A percentile compares a stretch with the other conserved stretches of the same genome.
phyloP scores from a whole-genome alignment of 2,329 filamentous ascomycete genomes.

The Fusarium annulatum region DNA sequence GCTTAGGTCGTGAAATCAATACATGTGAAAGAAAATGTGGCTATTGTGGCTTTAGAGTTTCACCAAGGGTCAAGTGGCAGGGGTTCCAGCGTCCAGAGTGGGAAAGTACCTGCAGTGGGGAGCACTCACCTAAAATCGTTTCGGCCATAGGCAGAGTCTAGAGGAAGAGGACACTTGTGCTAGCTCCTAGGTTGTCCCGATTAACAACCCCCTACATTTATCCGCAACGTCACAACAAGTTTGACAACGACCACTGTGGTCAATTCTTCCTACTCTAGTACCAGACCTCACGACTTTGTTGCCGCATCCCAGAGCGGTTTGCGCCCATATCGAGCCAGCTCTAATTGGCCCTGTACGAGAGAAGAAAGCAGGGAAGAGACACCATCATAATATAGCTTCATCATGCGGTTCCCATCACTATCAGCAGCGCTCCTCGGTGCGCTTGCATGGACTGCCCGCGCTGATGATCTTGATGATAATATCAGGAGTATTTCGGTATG shows the following conservation, averaged over 20 bases:
- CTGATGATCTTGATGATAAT: slow-evolving; percentile 60
- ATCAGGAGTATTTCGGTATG: slow-evolving; percentile 65
- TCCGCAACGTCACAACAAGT: slow-evolving; percentile 42
- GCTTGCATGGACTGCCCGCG: slow-evolving; percentile 61
- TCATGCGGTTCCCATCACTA: slow-evolving; percentile 61
- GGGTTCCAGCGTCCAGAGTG: slow-evolving; percentile 3
- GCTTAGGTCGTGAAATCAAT: not conserved
- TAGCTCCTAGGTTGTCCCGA: slow-evolving; percentile 37
- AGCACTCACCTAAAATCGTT: slow-evolving; percentile 42
- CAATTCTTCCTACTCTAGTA: slow-evolving; percentile 21
- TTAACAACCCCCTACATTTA: slow-evolving; percentile 39
- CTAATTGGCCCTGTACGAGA: slow-evolving; percentile 32
- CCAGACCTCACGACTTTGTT: slow-evolving; percentile 15
- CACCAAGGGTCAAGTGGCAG: slow-evolving; percentile 14
- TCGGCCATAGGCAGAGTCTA: slow-evolving; percentile 7
- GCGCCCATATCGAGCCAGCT: slow-evolving; percentile 34
- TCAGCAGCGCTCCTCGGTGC: slow-evolving; percentile 62
- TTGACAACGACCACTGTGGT: slow-evolving; percentile 35
- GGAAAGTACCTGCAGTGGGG: slow-evolving; percentile 40
- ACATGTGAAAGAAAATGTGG: slow-evolving; percentile 4
- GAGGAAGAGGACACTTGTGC: slow-evolving; percentile 47
- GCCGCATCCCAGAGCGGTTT: slow-evolving; percentile 36
- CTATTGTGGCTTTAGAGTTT: slow-evolving; percentile 19
- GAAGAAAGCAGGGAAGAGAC: slow-evolving; percentile 15
- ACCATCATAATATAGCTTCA: slow-evolving; percentile 37